Evolutionary conservation across 768 basidiomycete genomes (phyloP).

Genomic region (Naematelia encephala): DNA sequence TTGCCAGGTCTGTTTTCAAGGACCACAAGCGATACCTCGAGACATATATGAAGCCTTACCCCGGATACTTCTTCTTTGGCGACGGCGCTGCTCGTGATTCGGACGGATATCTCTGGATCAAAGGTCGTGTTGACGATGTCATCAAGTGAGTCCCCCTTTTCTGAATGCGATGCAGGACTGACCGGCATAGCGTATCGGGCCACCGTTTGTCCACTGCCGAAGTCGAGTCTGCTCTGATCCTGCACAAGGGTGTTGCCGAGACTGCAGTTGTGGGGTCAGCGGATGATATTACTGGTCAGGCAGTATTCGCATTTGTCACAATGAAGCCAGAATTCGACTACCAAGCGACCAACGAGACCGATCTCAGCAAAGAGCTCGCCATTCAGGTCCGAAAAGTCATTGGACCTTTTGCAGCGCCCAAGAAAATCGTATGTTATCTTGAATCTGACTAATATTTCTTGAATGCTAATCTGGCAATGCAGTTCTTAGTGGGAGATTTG

Average conservation of each 20-base stretch:
- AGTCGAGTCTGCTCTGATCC: slow-evolving; percentile 92
- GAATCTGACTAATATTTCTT: too few relatives aligned
- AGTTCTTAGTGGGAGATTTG: slow-evolving; percentile 58
- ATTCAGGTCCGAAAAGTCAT: slow-evolving; percentile 97
- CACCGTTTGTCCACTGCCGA: slow-evolving; percentile 96
- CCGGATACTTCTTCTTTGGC: slow-evolving; percentile 92
- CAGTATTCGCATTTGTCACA: slow-evolving; percentile 90
- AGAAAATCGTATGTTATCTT: slow-evolving; percentile 79
- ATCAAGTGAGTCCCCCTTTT: slow-evolving; percentile 60
- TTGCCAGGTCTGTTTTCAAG: slow-evolving; percentile 84
- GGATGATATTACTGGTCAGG: slow-evolving; percentile 54
- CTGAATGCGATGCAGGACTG: neutral
- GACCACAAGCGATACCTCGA: slow-evolving; percentile 85
- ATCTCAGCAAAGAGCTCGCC: slow-evolving; percentile 77
- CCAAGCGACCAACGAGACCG: slow-evolving; percentile 65
- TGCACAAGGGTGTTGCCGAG: slow-evolving; percentile 93
- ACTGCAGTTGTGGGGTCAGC: slow-evolving; percentile 62
- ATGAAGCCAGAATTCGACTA: slow-evolving; percentile 89
- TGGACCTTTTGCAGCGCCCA: slow-evolving; percentile 95
- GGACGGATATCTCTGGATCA: slow-evolving; percentile 98
- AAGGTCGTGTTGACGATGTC: slow-evolving; percentile 93
- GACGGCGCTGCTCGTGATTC: slow-evolving; percentile 92
- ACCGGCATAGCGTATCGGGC: slow-evolving; percentile 65
- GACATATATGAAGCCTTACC: slow-evolving; percentile 80
- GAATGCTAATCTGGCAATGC: neutral